Base-by-base conservation (phyloP, 768 basidiomycete genomes). In the Phanerochaete carnosa region DNA sequence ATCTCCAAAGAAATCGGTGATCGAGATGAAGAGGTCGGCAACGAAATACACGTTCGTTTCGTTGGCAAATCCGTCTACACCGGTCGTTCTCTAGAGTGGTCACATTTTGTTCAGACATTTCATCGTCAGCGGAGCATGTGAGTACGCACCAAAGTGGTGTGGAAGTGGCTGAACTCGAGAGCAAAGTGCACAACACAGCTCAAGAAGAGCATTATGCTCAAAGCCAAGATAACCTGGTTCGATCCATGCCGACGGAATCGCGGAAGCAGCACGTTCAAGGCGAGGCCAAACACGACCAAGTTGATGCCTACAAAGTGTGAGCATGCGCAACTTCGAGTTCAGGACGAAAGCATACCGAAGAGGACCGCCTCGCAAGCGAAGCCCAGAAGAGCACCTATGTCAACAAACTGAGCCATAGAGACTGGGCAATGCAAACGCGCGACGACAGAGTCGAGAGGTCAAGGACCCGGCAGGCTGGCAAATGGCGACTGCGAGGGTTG, bases 101-200 rank as follows among this genome's bases (percentile, higher is more conserved):
- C 22, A 7, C 49, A 51, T 8, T 51, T n/a, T n/a, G 32, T 33
- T 9, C 51, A 52, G 9, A 51, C 5, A 9, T 51, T 13, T 15
- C 13, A 25, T 25, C 49, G 8, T 8, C n/a, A n/a, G n/a, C 8
- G 8, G 8, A 15, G 45, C 45, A 46, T 46, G 45, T n/a, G 8
- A n/a, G 7, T 6, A 56, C 75, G 51, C n/a, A 75, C 77, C 58
- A 78, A 63, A 19, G 65, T 65, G 4, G 62, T 66, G 45, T 70
- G 64, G 53, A 67, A 78, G 58, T 77, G 74, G 46, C 63, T 68
- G 57, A 78, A 77, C 62, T 77, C 75, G 43, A 78, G 67, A 0
- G 68, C 69, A 55, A 71, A 72, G 54, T 73, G 70, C 3, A 66
- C 37, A 2, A 75, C 74, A 32, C 75, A 76, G 19, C 68, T 69